Evolutionary conservation across 2,329 filamentous ascomycete genomes (phyloP), one percentile per base, ranked within the genome.

Genomic region (Xylaria sp.): DNA sequence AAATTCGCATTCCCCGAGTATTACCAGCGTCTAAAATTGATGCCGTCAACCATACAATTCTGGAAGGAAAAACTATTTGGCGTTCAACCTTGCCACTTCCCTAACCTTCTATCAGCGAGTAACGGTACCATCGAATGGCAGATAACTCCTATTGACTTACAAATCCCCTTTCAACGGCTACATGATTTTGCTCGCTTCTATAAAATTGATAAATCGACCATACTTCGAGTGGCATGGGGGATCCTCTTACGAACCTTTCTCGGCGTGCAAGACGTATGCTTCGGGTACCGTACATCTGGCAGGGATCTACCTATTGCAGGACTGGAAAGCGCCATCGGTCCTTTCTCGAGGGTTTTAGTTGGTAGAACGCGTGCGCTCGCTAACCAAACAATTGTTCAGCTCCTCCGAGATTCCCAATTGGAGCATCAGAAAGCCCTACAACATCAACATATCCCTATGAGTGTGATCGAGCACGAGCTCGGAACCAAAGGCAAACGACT

Each of bases 221-320:
- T 87, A 3, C 75, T 88, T 3, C 81, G 83, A 23, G 78, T 86
- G n/a, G 85, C 85, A 0, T 89, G 86, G 86, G 83, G 80, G 0
- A 74, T 89, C 19, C 77, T 87, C 0, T 74, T 87, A 0, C 81
- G 84, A 1, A 77, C 80, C 1, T 87, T 85, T 65, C 79, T 83
- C 3, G 83, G 83, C 1, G 77, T 77, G 15, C 76, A 82, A 21
- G 78, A 80, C 10, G 80, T 87, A 7, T 79, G 81, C 37, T 88
- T 88, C 63, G 86, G 86, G 0, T 83, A 78, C 58, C 78, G 80
- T 33, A 77, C 80, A 3, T 71, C 75, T 0, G 81, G 81, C 0
- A 75, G 83, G 4, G 78, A 81, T 15, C 75, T 80, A 3, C 74
- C 80, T 0, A 72, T 78, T 4, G 67, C 75, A 0, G 80, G 78